Evolutionary conservation across 371 early-diverging fungal species (phyloP), one percentile per base, ranked within the genome.

Genomic region (Caulochytrium protostelioides): DNA sequence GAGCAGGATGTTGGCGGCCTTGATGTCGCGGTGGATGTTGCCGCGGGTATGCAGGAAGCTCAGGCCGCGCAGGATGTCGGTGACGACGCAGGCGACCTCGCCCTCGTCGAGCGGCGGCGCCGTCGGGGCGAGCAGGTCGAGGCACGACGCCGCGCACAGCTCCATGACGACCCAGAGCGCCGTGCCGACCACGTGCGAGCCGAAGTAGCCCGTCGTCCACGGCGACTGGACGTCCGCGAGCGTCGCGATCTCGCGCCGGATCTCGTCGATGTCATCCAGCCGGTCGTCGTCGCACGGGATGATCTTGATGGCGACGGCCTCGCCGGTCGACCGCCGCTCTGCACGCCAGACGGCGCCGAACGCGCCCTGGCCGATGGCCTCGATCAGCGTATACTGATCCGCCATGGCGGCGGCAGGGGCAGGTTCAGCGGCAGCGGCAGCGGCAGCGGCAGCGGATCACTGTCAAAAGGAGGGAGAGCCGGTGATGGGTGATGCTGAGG

Each of bases 271-370:
- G n/a, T n/a, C n/a, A n/a, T n/a, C n/a, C n/a, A n/a, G n/a, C n/a
- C n/a, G n/a, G n/a, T n/a, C n/a, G n/a, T n/a, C n/a, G n/a, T n/a
- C n/a, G n/a, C n/a, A n/a, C n/a, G n/a, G n/a, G n/a, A 84, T 83
- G 28, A 83, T 70, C 50, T 89, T 89, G 48, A 89, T 84, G 8
- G 90, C 90, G 13, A 89, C 84, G 4, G 74, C 75, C 37, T 54
- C 66, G 39, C 75, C 72, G 13, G 75, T 72, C n/a, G n/a, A n/a
- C n/a, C n/a, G n/a, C n/a, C n/a, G n/a, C n/a, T n/a, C n/a, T n/a
- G n/a, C n/a, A n/a, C n/a, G n/a, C n/a, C n/a, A 22, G 22, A 49
- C 57, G 24, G 48, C 46, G 3, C 58, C 58, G 38, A 48, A 57
- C 12, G 50, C 44, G 14, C 58, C 58, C 29, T 41, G 39, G 1